Evolutionary conservation across 495 filamentous ascomycete species (phyloP).

Genomic region (Lepraria neglecta): DNA sequence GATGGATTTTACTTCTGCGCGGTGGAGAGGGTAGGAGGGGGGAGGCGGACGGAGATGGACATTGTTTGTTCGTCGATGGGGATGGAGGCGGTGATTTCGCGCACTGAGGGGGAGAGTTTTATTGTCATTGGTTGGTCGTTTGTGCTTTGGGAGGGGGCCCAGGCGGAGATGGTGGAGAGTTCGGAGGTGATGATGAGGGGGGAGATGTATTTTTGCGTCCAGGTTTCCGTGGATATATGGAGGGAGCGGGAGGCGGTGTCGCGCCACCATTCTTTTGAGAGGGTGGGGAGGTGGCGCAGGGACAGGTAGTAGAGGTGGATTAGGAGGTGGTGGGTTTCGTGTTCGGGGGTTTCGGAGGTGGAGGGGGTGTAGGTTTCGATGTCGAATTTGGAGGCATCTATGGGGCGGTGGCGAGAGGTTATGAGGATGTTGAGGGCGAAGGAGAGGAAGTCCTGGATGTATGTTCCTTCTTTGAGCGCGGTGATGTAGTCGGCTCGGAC

Average conservation of each 20-base stretch:
- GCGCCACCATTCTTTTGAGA: conserved; percentile 83
- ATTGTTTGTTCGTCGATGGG: conserved; percentile 81
- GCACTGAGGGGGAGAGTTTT: conserved; percentile 59
- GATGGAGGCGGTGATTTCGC: conserved; percentile 75
- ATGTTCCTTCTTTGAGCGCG: conserved; percentile 66
- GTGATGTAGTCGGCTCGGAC: conserved; percentile 72
- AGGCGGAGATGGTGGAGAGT: conserved; percentile 63
- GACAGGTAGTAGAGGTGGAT: conserved; percentile 80
- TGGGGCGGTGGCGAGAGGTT: conserved; percentile 57
- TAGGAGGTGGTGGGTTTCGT: conserved; percentile 72
- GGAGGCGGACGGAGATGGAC: conserved; percentile 75
- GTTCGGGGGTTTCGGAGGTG: conserved; percentile 52
- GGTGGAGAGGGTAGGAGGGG: conserved; percentile 68
- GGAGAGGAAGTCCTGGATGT: conserved; percentile 60
- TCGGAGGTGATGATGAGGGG: conserved; percentile 61
- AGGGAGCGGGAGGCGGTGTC: conserved; percentile 68
- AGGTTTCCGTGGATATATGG: conserved; percentile 64
- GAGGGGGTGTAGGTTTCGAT: conserved; percentile 63
- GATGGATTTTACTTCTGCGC: conserved; percentile 66
- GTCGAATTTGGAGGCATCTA: conserved; percentile 61
- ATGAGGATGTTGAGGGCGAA: conserved; percentile 81
- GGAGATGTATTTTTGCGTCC: conserved; percentile 86
- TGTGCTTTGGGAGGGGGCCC: conserved; percentile 52
- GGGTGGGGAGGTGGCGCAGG: conserved; percentile 65
- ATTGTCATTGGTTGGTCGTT: conserved; percentile 65